Evolutionary conservation across 805 yeast genomes (phyloP), one percentile per base, ranked within the genome.

Genomic region (Hemisphaericaspora nanyangensis): DNA sequence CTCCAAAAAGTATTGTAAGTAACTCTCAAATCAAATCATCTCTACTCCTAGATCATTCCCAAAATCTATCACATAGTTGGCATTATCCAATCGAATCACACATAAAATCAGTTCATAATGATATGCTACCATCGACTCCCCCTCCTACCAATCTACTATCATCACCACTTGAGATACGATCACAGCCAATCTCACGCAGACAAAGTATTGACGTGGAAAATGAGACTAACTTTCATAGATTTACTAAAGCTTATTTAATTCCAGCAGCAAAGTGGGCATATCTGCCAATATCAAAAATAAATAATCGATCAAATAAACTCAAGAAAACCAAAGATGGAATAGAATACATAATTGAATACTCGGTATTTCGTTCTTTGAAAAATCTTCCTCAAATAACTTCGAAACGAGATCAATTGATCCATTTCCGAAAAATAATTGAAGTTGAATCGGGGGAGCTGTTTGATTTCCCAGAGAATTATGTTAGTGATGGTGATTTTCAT

Each of bases 191-290:
- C 8, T 35, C 42, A 7, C 38, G 44, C 31, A 34, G 42, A 39
- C 29, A 42, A 7, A 36, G 37, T 29, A 16, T 29, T 12, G 40
- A 29, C 19, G 44, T 31, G 18, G 44, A 34, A 12, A 40, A 50
- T 3, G 17, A 39, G 10, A 35, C 44, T 10, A 50, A 51, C 34
- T 35, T 55, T 34, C 48, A 49, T 34, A 43, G 37, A 17, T 51
- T 56, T 40, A 49, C 56, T 29, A 42, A 46, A 28, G 48, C 52
- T 26, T 52, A 49, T 38, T 35, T 59, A 20, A 45, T 54, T 3
- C 54, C 62, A 2, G 63, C 61, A 10, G 60, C 60, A 17, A 55
- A 51, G 37, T 60, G 65, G 65, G 61, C 62, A n/a, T 52, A 53
- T 40, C 49, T 53, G 5, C 61, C 61, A 6, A 34, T 51, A 7